Conservation (phyloP, 495 filamentous ascomycete genomes). For the Niebla homalea region DNA sequence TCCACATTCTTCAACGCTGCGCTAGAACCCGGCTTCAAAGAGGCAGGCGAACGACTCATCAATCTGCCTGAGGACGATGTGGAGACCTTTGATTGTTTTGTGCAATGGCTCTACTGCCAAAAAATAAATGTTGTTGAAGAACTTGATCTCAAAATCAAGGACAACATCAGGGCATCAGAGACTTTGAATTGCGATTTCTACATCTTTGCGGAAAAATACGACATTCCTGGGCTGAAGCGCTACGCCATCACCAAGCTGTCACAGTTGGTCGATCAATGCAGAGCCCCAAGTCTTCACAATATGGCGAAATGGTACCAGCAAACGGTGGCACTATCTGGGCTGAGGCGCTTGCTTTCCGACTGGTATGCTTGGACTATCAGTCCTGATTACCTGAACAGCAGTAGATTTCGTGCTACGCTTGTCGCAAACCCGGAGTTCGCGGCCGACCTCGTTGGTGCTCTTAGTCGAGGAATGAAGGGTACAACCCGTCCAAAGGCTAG, state of each 20-base stretch:
- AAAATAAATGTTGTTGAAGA: neutral
- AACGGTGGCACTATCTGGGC: no score
- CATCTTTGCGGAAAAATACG: slow-evolving; percentile 2
- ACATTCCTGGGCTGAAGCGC: neutral
- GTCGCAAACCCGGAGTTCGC: no score
- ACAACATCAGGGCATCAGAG: neutral
- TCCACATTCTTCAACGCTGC: neutral
- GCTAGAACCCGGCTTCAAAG: slow-evolving; percentile 2
- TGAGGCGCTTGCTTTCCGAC: no score
- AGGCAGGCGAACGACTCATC: neutral
- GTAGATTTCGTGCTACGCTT: no score
- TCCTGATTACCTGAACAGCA: no score
- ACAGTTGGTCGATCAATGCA: no score
- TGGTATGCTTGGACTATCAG: no score
- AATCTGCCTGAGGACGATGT: slow-evolving; percentile 1
- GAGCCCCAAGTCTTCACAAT: no score
- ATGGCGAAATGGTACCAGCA: no score
- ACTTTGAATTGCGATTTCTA: neutral
- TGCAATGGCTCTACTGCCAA: slow-evolving; percentile 5
- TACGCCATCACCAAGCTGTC: neutral
- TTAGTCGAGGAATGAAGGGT: no score
- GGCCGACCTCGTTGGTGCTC: no score
- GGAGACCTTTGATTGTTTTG: slow-evolving; percentile 1
- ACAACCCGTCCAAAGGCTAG: no score
- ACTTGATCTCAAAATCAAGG: neutral